Evolutionary conservation across 345 rosid species (phyloP), one percentile per base, ranked within the genome.

Genomic region (Mallotus nudiflorus): DNA sequence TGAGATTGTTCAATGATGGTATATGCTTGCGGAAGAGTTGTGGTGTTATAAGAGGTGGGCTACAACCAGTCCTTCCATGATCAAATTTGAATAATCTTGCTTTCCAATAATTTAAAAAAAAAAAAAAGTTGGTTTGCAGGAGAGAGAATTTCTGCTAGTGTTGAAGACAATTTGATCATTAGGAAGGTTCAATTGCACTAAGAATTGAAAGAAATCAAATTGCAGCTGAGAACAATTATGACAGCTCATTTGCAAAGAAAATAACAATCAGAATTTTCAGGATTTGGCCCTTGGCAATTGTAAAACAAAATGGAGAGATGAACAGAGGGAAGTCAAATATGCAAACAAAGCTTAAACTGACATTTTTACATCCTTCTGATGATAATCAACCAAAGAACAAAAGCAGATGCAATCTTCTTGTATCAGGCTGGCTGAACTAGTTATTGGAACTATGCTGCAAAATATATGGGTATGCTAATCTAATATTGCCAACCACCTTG

Each of bases 401-500:
- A 52, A 9, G 9, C 24, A n/a, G 24, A 20, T 50, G 9, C 9
- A 9, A 20, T 39, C 29, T 42, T 40, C 0, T 40, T 14, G 0
- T 20, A 6, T 62, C 29, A n/a, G 66, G 50, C 50, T 9, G 31
- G 33, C 66, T 39, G 2, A 62, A 13, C 33, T 61, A 10, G 7
- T 60, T 60, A n/a, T 39, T 60, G n/a, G 25, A 51, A 10, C 15
- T 14, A 57, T 25, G 39, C 22, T 14, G 18, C 20, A 15, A 27
- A 61, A 12, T 27, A 27, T 22, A 44, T 12, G n/a, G 13, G 14
- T 2, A 29, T 6, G 31, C 68, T 51, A 40, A 42, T 16, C 57
- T 29, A 42, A 31, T n/a, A 29, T 50, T 35, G 31, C 58, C 65
- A 60, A 63, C 60, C 42, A 45, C 73, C 52, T 27, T 8, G 48